Evolutionary conservation across 139 green algal genomes (phyloP).

Genomic region (Tetradesmus obliquus): DNA sequence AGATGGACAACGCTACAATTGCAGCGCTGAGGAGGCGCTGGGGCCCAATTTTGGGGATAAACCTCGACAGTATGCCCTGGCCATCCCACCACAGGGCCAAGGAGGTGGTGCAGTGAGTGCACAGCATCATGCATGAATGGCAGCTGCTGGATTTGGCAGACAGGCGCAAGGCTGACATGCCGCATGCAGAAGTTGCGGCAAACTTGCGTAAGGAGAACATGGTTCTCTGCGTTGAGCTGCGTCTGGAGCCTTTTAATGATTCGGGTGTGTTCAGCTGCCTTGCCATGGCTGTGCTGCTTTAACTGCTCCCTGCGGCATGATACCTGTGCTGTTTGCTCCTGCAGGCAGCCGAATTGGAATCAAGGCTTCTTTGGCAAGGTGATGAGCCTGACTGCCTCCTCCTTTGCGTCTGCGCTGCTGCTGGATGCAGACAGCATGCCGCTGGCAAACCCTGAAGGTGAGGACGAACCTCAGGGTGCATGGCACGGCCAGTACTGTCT

Average conservation of each 20-base stretch:
- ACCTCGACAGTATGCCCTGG: conserved; percentile 34
- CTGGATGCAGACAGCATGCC: conserved; percentile 60
- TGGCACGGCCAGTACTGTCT: no score
- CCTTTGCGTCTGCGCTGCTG: conserved; percentile 59
- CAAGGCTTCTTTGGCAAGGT: conserved; percentile 50
- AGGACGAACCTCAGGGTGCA: conserved; percentile 44
- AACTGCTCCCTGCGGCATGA: neutral
- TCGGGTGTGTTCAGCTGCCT: neutral
- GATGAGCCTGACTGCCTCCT: conserved; percentile 45
- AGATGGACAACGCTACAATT: conserved; percentile 64
- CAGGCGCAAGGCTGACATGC: neutral
- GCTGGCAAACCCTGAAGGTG: conserved; percentile 36
- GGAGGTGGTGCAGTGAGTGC: neutral
- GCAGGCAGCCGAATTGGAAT: neutral
- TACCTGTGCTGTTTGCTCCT: neutral
- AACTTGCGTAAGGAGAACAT: neutral
- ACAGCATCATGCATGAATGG: neutral
- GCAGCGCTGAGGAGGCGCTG: conserved; percentile 47
- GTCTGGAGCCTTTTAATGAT: no score
- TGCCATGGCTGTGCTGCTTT: neutral
- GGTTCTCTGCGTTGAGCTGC: neutral
- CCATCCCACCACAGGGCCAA: conserved; percentile 47
- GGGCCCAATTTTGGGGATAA: conserved; percentile 47
- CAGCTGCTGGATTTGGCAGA: neutral
- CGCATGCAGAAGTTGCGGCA: neutral